Conservation (phyloP, 768 basidiomycete genomes). For the Pisolithus microcarpus region DNA sequence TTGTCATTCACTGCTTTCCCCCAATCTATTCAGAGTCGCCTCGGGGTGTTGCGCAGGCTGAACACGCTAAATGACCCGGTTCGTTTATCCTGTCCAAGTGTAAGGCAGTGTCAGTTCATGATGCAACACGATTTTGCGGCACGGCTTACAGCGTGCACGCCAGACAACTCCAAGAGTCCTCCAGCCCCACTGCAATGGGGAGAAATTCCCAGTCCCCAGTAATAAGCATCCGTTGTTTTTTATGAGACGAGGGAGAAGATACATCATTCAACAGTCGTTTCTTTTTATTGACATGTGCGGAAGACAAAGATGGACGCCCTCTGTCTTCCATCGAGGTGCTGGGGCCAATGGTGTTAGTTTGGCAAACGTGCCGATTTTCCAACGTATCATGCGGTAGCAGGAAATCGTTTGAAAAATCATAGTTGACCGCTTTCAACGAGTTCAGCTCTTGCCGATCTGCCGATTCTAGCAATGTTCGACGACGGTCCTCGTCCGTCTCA, state of each 20-base stretch:
- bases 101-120: slow-evolving; percentile 3
- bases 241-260: slow-evolving; percentile 6
- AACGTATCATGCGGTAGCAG: slow-evolving; percentile 26
- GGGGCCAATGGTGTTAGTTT: too few species aligned
- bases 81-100: slow-evolving; percentile 41
- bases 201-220: slow-evolving; percentile 15
- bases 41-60: slow-evolving; percentile 50
- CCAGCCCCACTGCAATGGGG: slow-evolving; percentile 30
- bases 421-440: slow-evolving; percentile 36
- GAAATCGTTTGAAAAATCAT: slow-evolving; percentile 47
- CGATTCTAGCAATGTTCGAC: slow-evolving; percentile 43
- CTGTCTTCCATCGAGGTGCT: too few species aligned
- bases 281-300: not conserved
- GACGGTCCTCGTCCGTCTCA: slow-evolving; percentile 44
- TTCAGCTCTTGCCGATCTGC: slow-evolving; percentile 38
- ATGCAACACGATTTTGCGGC: not conserved
- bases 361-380: not conserved
- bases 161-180: slow-evolving; percentile 43
- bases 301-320: not conserved
- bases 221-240: slow-evolving; percentile 15
- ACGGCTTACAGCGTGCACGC: slow-evolving; percentile 58
- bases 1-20: not conserved
- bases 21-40: slow-evolving; percentile 30
- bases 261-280: not conserved
- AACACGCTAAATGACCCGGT: slow-evolving; percentile 49